phyloP scores from a whole-genome alignment of 1,284 basidiomycete genomes.

The Puccinia coronata region DNA sequence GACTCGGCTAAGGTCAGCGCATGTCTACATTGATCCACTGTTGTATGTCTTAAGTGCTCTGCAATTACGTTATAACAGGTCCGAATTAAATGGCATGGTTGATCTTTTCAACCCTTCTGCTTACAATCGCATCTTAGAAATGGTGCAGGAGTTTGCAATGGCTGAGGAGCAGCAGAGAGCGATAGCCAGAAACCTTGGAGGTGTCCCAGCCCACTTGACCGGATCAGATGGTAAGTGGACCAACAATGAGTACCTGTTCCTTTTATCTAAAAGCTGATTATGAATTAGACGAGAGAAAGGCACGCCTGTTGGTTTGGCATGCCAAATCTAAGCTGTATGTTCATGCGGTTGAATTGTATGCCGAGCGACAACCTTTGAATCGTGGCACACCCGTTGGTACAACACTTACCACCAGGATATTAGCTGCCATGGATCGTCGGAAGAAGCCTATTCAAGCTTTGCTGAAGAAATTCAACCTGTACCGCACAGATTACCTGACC shows the following conservation, averaged over 20 bases:
- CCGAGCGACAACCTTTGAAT: not conserved
- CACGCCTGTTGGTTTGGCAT: too few species aligned
- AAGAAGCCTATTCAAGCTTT: not conserved
- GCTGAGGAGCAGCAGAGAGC: too few species aligned
- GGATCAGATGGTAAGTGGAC: not conserved
- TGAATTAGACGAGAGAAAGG: too few species aligned
- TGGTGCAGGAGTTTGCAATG: too few species aligned
- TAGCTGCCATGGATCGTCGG: not conserved
- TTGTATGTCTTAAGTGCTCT: too few species aligned
- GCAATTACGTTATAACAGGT: not conserved
- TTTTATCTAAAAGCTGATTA: not conserved
- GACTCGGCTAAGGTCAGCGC: too few species aligned
- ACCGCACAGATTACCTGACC: too few species aligned
- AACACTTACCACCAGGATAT: not conserved
- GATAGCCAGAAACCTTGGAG: too few species aligned
- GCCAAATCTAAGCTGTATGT: not conserved
- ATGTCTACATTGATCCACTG: too few species aligned
- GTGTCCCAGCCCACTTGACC: not conserved
- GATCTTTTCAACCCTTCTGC: not conserved
- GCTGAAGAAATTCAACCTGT: not conserved
- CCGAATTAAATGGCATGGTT: not conserved
- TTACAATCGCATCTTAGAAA: too few species aligned
- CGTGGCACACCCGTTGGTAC: not conserved
- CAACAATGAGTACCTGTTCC: not conserved
- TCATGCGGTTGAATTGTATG: too few species aligned